Evolutionary conservation across 768 basidiomycete genomes (phyloP).

Genomic region (Hypsizygus marmoreus): DNA sequence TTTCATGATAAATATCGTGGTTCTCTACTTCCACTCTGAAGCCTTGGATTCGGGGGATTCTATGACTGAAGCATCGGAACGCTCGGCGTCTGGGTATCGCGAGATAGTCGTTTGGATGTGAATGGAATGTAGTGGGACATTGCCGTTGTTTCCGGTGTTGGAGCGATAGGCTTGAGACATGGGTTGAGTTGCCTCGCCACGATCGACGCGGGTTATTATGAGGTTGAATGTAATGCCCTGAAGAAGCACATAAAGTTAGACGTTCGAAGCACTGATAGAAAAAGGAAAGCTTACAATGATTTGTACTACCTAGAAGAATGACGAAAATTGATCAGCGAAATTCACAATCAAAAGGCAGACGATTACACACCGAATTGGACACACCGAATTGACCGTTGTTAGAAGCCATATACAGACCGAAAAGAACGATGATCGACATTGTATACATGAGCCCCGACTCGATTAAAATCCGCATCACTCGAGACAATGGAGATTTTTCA

Average conservation of each 20-base stretch:
- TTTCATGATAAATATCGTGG: too few species aligned
- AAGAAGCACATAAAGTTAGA: not conserved
- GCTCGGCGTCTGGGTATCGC: too few species aligned
- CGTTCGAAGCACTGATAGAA: not conserved
- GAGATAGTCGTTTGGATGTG: too few species aligned
- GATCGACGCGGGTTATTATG: constrained; percentile 29
- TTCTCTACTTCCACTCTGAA: too few species aligned
- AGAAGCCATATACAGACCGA: constrained; percentile 34
- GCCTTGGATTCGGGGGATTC: too few species aligned
- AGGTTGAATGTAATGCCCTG: constrained; percentile 35
- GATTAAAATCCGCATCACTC: constrained; percentile 33
- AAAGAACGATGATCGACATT: constrained; percentile 33
- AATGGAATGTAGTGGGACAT: too few species aligned
- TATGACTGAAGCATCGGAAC: too few species aligned
- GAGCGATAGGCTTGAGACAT: not conserved
- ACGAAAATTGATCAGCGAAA: constrained; percentile 1
- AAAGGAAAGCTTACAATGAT: constrained; percentile 34
- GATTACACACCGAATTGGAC: constrained; percentile 39
- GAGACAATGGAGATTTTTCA: constrained; percentile 25
- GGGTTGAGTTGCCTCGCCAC: constrained; percentile 21
- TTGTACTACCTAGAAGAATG: constrained; percentile 35
- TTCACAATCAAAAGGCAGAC: too few species aligned
- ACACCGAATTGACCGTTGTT: constrained; percentile 39
- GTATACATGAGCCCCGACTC: constrained; percentile 45
- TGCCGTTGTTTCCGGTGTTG: too few species aligned